Evolutionary conservation across 805 yeast species (phyloP), one percentile per base, ranked within the genome.

Genomic region (Wickerhamiella spandovensis): DNA sequence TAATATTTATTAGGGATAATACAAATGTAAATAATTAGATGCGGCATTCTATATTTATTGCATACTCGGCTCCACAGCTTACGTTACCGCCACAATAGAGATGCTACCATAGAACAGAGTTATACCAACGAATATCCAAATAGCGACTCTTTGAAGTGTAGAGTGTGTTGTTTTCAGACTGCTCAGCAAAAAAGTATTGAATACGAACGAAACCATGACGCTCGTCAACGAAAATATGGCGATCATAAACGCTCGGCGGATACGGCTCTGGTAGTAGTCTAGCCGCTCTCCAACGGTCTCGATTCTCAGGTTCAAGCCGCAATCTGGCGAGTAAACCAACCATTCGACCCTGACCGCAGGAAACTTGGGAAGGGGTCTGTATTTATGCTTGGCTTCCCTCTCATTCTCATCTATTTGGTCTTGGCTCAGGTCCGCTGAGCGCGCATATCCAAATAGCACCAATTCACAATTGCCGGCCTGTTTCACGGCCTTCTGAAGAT

Each of bases 281-380:
- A 68, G 64, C 53, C 79, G 76, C n/a, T 74, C 66, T 1, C 96
- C 96, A 8, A 8, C 2, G 13, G 17, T 12, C 1, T 38, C 9
- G 2, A 51, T 2, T 2, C 66, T 62, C 4, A 85, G 53, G 2
- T n/a, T 61, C 2, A 81, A 60, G 0, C 89, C 95, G 69, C 97
- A 89, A 61, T 89, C 95, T 0, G 97, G 97, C 0, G 95, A 86
- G 60, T 84, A 88, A 18, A 86, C 52, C 15, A 85, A 54, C 6
- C 82, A 87, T 1, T 73, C 63, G 8, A 89, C 58, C 32, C 67
- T 67, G 18, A 89, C 56, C 0, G 64, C 58, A 0, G 95, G 96
- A 5, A 81, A 61, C 1, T 60, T 52, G n/a, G 74, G 72, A 13
- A 80, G 73, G 1, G 96, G 96, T 53, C 83, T 69, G 0, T n/a